These are phyloP conservation scores for Lentinula detonsa DNA, from an alignment of 768 basidiomycete genomes.

Conservation along the genomic window DNA sequence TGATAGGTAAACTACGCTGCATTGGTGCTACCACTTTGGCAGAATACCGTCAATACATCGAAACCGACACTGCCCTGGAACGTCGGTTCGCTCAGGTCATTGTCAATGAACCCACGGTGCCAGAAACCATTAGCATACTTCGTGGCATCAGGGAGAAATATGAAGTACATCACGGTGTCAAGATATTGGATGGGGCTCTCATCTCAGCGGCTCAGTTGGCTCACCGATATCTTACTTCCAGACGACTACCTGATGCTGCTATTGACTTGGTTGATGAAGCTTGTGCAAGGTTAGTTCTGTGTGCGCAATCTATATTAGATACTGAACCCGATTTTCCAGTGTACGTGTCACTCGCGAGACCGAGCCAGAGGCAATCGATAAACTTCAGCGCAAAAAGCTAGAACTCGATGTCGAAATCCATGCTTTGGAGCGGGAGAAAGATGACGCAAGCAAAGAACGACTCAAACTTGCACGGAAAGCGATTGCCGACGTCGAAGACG, in stretches of 20 bases:
- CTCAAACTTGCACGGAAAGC: slow-evolving; percentile 67
- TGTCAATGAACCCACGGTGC: slow-evolving; percentile 84
- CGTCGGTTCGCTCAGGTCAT: slow-evolving; percentile 91
- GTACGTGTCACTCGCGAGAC: slow-evolving; percentile 93
- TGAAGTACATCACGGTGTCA: slow-evolving; percentile 87
- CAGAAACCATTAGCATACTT: slow-evolving; percentile 89
- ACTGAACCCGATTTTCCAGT: slow-evolving; percentile 25
- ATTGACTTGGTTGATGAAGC: slow-evolving; percentile 94
- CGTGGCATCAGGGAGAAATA: slow-evolving; percentile 89
- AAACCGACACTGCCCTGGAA: slow-evolving; percentile 87
- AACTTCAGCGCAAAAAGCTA: slow-evolving; percentile 80
- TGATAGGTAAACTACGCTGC: slow-evolving; percentile 34
- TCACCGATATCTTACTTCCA: slow-evolving; percentile 84
- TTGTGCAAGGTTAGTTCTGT: slow-evolving; percentile 62
- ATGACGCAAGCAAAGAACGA: slow-evolving; percentile 80
- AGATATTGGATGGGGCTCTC: slow-evolving; percentile 82
- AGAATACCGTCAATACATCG: slow-evolving; percentile 91
- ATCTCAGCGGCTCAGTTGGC: slow-evolving; percentile 89
- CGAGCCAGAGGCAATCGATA: slow-evolving; percentile 89
- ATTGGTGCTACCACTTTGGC: slow-evolving; percentile 91
- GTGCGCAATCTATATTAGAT: neutral
- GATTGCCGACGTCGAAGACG: slow-evolving; percentile 79
- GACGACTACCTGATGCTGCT: slow-evolving; percentile 77
- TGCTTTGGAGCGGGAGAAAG: slow-evolving; percentile 90
- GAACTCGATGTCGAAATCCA: slow-evolving; percentile 95